phyloP scores from a whole-genome alignment of 495 filamentous ascomycete species.

The Amorphotheca resinae region DNA sequence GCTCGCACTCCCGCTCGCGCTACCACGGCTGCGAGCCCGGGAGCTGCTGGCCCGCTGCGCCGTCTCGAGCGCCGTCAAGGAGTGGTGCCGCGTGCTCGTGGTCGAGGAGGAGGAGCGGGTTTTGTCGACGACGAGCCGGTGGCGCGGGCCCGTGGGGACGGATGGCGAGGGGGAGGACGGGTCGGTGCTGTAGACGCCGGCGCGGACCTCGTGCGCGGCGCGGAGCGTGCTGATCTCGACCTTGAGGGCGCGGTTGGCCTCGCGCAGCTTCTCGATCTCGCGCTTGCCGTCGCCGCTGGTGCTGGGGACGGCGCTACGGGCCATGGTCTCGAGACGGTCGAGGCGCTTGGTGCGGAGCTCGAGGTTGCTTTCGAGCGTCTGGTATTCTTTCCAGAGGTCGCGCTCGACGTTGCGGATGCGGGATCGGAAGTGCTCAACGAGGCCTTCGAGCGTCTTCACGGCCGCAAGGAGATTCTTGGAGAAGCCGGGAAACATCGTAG shows the following conservation, averaged over 20 bases:
- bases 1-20: background rate
- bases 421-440: slow-evolving; percentile 67
- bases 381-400: slow-evolving; percentile 81
- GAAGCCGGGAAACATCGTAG: slow-evolving; percentile 68
- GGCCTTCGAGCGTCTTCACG: slow-evolving; percentile 74
- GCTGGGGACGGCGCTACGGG: slow-evolving; percentile 36
- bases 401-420: slow-evolving; percentile 76
- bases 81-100: slow-evolving; percentile 15
- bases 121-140: slow-evolving; percentile 11
- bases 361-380: slow-evolving; percentile 69
- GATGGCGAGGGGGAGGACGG: slow-evolving; percentile 30
- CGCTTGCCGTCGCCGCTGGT: slow-evolving; percentile 27
- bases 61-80: slow-evolving; percentile 14
- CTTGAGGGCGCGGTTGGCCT: slow-evolving; percentile 70
- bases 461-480: slow-evolving; percentile 77
- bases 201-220: slow-evolving; percentile 24
- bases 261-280: slow-evolving; percentile 60
- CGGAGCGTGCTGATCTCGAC: slow-evolving; percentile 70
- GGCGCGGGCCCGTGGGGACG: slow-evolving; percentile 35
- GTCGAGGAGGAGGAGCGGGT: slow-evolving; percentile 8
- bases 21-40: background rate
- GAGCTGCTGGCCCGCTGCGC: slow-evolving; percentile 8
- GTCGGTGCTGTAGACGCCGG: slow-evolving; percentile 15
- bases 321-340: slow-evolving; percentile 71
- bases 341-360: slow-evolving; percentile 70